Evolutionary conservation across 2,329 filamentous ascomycete species (phyloP), one percentile per base, ranked within the genome.

Genomic region (Malbranchea zuffiana): DNA sequence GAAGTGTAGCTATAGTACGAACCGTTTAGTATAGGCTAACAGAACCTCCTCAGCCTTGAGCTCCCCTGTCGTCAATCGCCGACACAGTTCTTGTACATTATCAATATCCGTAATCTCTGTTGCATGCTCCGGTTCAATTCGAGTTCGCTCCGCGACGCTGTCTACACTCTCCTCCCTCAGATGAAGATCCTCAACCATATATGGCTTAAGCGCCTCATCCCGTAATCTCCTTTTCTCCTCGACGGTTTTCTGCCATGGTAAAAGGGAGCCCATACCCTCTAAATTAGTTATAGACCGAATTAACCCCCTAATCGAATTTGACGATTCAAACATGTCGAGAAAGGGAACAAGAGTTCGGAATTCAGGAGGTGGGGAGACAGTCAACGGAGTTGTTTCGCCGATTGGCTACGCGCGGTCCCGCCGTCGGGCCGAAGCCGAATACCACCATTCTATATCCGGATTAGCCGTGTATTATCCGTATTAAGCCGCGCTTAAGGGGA

Each of bases 1-100:
- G 13, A 19, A 12, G 5, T 4, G 10, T 19, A 32, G 8, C n/a
- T 19, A n/a, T 19, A 18, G 23, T 11, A 10, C 27, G 26, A 32
- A 44, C 42, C 49, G 44, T 20, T 50, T 49, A 32, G 42, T 48
- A 35, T 51, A 52, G 3, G 50, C 49, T 5, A 39, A 43, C 7
- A 47, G 45, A 16, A 52, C 49, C 18, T 52, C 48, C 21, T 45
- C 29, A 27, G 48, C 48, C 7, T 47, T 43, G 20, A 46, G 40
- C 17, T 44, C 38, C 16, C 48, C 25, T 18, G 15, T 8, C 11
- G 20, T 12, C 6, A 43, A n/a, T 4, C 15, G 6, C 3, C 26
- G 24, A 23, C 34, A 33, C 24, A 43, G 17, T 11, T 21, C 6
- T 13, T 37, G 33, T 28, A 41, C 28, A 19, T 27, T 41, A 27